A percentile compares a stretch with the other conserved stretches of the same genome.
Evolutionary conservation across 257 asterid species (phyloP).

Genomic region (Rubia yunnanensis): DNA sequence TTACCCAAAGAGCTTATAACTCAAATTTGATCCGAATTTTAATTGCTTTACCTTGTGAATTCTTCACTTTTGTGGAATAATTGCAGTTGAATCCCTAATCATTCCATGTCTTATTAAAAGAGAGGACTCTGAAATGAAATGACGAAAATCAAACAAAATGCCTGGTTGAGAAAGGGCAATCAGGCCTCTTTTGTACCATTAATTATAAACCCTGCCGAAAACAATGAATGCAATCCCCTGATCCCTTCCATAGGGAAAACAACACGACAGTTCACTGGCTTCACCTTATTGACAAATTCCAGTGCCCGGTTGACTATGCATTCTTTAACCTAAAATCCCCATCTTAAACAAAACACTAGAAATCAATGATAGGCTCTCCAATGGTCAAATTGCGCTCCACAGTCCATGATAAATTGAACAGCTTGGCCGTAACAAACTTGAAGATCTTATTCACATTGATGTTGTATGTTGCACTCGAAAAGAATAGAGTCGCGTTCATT

Average conservation of each 20-base stretch:
- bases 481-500: conserved; percentile 65
- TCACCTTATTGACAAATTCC: conserved; percentile 21
- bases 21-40: too few relatives aligned
- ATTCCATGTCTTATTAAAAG: too few relatives aligned
- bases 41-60: too few relatives aligned
- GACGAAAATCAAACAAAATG: neutral
- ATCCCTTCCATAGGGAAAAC: neutral
- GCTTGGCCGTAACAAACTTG: conserved; percentile 79
- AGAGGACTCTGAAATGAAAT: neutral
- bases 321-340: neutral
- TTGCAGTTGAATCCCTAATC: too few relatives aligned
- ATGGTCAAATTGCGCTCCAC: conserved; percentile 74
- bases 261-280: conserved; percentile 17
- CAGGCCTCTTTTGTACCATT: neutral
- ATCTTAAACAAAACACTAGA: conserved; percentile 20
- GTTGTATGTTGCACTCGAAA: conserved; percentile 84
- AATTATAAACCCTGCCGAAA: neutral
- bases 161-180: neutral
- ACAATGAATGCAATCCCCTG: neutral
- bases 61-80: too few relatives aligned
- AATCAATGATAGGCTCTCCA: conserved; percentile 90
- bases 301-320: conserved; percentile 32
- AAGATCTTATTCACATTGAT: conserved; percentile 80
- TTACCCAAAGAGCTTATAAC: too few relatives aligned
- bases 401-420: conserved; percentile 66